Evolutionary conservation across 768 basidiomycete genomes (phyloP), one percentile per base, ranked within the genome.

Genomic region (Auriscalpium orientale): DNA sequence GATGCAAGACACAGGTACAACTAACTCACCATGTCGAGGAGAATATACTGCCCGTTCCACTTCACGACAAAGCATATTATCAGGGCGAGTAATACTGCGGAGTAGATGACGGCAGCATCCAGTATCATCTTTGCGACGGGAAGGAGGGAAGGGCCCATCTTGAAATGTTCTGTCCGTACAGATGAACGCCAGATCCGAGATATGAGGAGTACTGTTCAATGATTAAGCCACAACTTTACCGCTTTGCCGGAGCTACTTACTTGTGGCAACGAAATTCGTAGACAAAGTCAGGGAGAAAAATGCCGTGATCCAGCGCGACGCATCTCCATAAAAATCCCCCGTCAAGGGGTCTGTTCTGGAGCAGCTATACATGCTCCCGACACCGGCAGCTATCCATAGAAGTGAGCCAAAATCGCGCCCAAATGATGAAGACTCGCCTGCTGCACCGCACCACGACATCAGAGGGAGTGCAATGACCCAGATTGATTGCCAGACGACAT

Each of bases 41-140:
- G 16, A 15, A 68, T 54, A 15, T 34, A 54, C 47, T 62, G 64
- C 13, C 62, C 54, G 46, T 64, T 63, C 13, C 54, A 58, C 37
- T 66, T 53, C 0, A 53, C 34, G 38, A 68, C 59, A 52, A 66
- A 67, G 46, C 63, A 66, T 2, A 62, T 34, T 21, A 68, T 62
- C 28, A 63, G 55, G 28, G 66, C 57, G 1, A 62, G 51, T 15
- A 54, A 45, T 15, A 21, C 34, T 15, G 46, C 53, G 36, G 33
- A 47, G 53, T 54, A 54, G 15, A 54, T 16, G 12, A 48, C 28
- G 28, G 45, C 53, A 7, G 53, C 53, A 20, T 54, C 53, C 9
- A 54, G 15, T 10, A 54, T 33, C 34, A 48, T 21, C 18, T 46
- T 11, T 1, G 47, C 16, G 22, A 48, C 35, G 12, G 53, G 53